Percentiles rank a stretch among this genome's conserved stretches.
Evolutionary conservation across 1,284 basidiomycete genomes (phyloP).

Genomic region (Trichosporon sp.): DNA sequence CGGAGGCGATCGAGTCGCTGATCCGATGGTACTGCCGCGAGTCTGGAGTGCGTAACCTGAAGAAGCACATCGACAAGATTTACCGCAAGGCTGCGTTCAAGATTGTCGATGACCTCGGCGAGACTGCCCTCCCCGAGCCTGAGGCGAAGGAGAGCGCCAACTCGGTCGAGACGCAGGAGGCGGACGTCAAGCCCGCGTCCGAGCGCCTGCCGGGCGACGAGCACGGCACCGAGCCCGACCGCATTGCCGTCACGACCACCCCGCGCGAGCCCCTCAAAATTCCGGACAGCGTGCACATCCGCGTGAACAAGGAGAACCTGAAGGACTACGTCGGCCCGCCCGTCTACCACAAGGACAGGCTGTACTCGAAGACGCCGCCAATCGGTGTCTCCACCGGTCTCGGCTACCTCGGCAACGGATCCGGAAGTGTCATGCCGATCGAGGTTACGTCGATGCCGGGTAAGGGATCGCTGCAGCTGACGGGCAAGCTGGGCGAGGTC

Average conservation of each 20-base stretch:
- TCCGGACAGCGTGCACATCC: slow-evolving; percentile 72
- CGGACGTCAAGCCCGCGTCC: slow-evolving; percentile 48
- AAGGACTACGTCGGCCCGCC: slow-evolving; percentile 94
- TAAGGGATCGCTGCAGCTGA: slow-evolving; percentile 81
- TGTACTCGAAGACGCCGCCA: slow-evolving; percentile 78
- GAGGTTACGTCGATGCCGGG: slow-evolving; percentile 94
- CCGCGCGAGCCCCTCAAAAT: slow-evolving; percentile 76
- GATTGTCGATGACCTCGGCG: slow-evolving; percentile 87
- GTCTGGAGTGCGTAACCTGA: slow-evolving; percentile 88
- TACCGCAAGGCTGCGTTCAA: slow-evolving; percentile 95
- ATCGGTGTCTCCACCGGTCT: slow-evolving; percentile 90
- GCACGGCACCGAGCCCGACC: slow-evolving; percentile 26
- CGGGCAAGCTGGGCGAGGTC: slow-evolving; percentile 96
- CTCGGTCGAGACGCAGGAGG: slow-evolving; percentile 45
- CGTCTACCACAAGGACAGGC: slow-evolving; percentile 88
- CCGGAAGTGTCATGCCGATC: slow-evolving; percentile 93
- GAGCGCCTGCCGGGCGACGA: slow-evolving; percentile 46
- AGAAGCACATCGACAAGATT: slow-evolving; percentile 97
- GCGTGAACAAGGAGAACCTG: slow-evolving; percentile 78
- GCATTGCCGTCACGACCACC: slow-evolving; percentile 59
- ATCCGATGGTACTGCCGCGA: slow-evolving; percentile 98
- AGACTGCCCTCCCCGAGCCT: slow-evolving; percentile 74
- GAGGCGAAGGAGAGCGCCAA: slow-evolving; percentile 18
- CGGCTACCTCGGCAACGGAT: slow-evolving; percentile 93
- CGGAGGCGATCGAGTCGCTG: slow-evolving; percentile 76